Base-by-base conservation (phyloP, 768 basidiomycete species). In the Dioszegia crocea region DNA sequence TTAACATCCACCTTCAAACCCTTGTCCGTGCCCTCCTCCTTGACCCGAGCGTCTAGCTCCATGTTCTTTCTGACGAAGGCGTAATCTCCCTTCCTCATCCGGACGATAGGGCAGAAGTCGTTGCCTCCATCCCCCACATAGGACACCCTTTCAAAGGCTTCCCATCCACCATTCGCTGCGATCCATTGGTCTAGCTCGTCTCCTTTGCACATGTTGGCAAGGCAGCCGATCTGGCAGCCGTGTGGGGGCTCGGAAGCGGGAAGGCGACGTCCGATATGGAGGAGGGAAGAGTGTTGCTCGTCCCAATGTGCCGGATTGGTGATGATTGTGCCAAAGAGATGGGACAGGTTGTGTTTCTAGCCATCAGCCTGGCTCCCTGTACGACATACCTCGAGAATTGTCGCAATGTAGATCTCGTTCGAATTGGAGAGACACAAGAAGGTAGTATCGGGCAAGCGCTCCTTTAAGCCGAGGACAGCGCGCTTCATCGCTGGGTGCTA, bases 121-220 rank as follows among this genome's bases (percentile, higher is more conserved):
- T 98, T 98, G 16, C 82, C 81, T 1, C 96, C 96, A 68, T 99
- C 96, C 16, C 96, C 96, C 60, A 98, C 82, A 75, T 96, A 99
- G 43, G 89, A 81, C 65, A 96, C 80, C 36, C 87, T 84, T 61
- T 92, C 88, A 69, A 82, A 97, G 1, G 79, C 73, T 10, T 75
- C 74, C 57, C 74, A 71, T 16, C 82, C 80, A 10, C 81, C 80
- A 59, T 87, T 80, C 43, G 85, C 79, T 1, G 79, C 78, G 48
- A 94, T 81, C 79, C 88, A 97, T 1, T 84, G 85, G 10, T 86
- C 83, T n/a, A 99, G 82, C 74, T 99, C 96, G 62, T 89, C 87
- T n/a, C 94, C 93, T 81, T 99, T 99, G 82, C 96, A 99, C 93
- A 99, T 96, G 80, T 99, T 98, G 14, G 86, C 84, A 57, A 86